Conservation (phyloP, 2,329 filamentous ascomycete species). For the Thelonectria rubi region DNA sequence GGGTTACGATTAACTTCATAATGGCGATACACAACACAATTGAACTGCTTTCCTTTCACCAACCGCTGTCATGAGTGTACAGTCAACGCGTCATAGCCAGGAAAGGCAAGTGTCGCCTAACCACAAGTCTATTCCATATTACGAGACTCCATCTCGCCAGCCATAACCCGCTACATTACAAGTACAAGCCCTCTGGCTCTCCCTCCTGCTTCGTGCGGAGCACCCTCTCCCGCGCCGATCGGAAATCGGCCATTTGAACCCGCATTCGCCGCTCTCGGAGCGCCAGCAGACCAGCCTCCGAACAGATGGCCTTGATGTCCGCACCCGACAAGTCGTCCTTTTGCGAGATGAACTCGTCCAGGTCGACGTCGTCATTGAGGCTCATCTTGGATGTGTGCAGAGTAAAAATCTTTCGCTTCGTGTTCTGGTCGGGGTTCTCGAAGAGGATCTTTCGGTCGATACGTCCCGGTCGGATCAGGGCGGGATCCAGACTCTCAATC, state of each 20-base stretch:
- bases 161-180: constrained; percentile 67
- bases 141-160: constrained; percentile 34
- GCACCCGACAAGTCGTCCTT: constrained; percentile 98
- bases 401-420: constrained; percentile 96
- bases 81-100: background rate
- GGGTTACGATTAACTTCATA: constrained; percentile 1
- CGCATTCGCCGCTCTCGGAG: constrained; percentile 95
- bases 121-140: constrained; percentile 36
- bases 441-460: constrained; percentile 97
- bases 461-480: constrained; percentile 93
- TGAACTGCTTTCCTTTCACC: background rate
- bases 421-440: constrained; percentile 80
- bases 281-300: constrained; percentile 93
- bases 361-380: constrained; percentile 92
- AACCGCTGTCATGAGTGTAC: background rate
- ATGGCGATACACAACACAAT: background rate
- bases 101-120: background rate
- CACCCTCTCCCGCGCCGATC: constrained; percentile 89
- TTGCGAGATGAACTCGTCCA: constrained; percentile 98
- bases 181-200: constrained; percentile 96
- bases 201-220: constrained; percentile 99
- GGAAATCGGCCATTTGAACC: constrained; percentile 98
- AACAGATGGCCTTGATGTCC: constrained; percentile 99
- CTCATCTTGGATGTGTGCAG: constrained; percentile 99
- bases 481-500: constrained; percentile 96